These are phyloP conservation scores for Colletotrichum filicis DNA, from an alignment of 2,329 filamentous ascomycete species.

Conservation along the genomic window DNA sequence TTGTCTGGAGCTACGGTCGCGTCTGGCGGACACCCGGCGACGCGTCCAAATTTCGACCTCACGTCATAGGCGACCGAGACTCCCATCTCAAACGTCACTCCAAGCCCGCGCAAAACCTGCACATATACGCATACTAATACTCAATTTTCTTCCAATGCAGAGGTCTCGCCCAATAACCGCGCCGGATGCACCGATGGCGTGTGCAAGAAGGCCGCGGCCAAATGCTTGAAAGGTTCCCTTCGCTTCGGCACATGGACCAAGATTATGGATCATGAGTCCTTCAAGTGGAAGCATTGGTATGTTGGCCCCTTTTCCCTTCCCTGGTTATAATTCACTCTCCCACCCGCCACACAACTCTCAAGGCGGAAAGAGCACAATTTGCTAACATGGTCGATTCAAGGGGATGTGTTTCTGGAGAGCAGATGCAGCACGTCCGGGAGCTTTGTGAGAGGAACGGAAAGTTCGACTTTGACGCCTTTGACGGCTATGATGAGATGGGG, in stretches of 20 bases:
- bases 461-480: slow-evolving; percentile 74
- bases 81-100: not conserved
- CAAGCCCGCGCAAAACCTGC: slow-evolving; percentile 1
- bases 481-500: slow-evolving; percentile 83
- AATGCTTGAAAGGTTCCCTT: slow-evolving; percentile 83
- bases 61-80: slow-evolving; percentile 21
- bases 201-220: slow-evolving; percentile 77
- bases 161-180: slow-evolving; percentile 76
- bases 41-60: slow-evolving; percentile 9
- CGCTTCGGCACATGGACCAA: slow-evolving; percentile 81
- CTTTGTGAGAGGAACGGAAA: slow-evolving; percentile 59
- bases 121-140: not conserved
- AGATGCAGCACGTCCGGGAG: slow-evolving; percentile 74
- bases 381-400: slow-evolving; percentile 54
- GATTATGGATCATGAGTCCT: slow-evolving; percentile 70
- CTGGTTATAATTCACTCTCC: not conserved
- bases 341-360: not conserved
- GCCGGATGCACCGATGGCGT: slow-evolving; percentile 78
- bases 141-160: slow-evolving; percentile 55
- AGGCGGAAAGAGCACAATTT: not conserved
- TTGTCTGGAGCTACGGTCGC: not conserved
- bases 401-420: slow-evolving; percentile 87
- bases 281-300: slow-evolving; percentile 90
- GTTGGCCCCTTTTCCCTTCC: slow-evolving; percentile 38
- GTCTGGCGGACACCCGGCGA: not conserved